Percentiles rank a stretch among this genome's conserved stretches.
These are phyloP conservation scores for Elsinoe perseae DNA, from an alignment of 2,329 filamentous ascomycete genomes.

Conservation along the genomic window DNA sequence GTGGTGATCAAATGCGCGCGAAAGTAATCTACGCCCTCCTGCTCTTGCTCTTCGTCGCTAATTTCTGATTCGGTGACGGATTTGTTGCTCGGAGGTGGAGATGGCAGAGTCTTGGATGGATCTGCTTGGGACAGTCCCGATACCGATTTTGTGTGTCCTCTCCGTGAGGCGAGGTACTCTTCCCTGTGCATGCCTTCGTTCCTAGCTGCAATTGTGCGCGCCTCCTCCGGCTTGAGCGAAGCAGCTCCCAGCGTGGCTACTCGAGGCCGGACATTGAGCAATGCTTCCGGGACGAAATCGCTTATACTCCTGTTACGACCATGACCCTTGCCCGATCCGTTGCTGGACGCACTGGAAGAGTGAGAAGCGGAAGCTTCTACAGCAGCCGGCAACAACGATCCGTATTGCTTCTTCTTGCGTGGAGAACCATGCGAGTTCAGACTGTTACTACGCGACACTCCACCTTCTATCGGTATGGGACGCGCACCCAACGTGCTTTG, in stretches of 20 bases:
- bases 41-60: slow-evolving; percentile 37
- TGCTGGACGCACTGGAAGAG: slow-evolving; percentile 19
- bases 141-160: slow-evolving; percentile 51
- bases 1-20: slow-evolving; percentile 33
- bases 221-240: slow-evolving; percentile 9
- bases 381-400: slow-evolving; percentile 35
- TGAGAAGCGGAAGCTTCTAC: slow-evolving; percentile 29
- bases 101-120: slow-evolving; percentile 46
- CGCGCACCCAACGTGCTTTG: slow-evolving; percentile 5
- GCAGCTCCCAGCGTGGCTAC: slow-evolving; percentile 61
- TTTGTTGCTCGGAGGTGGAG: slow-evolving; percentile 70
- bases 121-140: slow-evolving; percentile 17
- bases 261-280: slow-evolving; percentile 58
- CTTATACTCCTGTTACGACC: slow-evolving; percentile 75
- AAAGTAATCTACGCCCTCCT: slow-evolving; percentile 33
- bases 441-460: slow-evolving; percentile 15
- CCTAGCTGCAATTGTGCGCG: slow-evolving; percentile 2
- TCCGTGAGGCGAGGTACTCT: slow-evolving; percentile 67
- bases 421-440: slow-evolving; percentile 25
- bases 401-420: slow-evolving; percentile 43
- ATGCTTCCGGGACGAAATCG: slow-evolving; percentile 71
- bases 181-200: slow-evolving; percentile 58
- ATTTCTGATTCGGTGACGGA: slow-evolving; percentile 49
- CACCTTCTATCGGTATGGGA: slow-evolving; percentile 12
- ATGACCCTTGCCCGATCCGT: slow-evolving; percentile 37